A percentile compares a stretch with the other conserved stretches of the same genome.
phyloP scores from a whole-genome alignment of 306 rosid species.

The Sechiopsis laciniata region DNA sequence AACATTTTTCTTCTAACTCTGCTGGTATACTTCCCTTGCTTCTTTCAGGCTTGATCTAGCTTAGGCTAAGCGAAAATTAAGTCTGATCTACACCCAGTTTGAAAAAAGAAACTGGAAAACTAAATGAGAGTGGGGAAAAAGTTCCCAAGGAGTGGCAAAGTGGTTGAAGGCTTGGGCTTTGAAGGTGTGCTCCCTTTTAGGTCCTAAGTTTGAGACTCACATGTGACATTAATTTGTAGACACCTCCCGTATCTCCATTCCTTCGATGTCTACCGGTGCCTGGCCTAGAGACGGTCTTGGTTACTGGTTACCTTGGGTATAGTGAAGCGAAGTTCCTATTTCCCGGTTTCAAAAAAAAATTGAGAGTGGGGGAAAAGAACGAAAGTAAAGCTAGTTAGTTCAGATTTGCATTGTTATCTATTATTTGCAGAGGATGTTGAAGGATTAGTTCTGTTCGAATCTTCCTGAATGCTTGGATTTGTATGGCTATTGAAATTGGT shows the following conservation, averaged over 20 bases:
- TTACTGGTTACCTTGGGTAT: no score
- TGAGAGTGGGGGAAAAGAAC: background rate
- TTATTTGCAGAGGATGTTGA: background rate
- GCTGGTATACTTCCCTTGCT: background rate
- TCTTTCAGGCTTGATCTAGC: background rate
- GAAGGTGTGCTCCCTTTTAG: no score
- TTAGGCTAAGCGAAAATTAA: background rate
- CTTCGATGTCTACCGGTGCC: no score
- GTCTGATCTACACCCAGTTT: background rate
- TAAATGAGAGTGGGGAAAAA: background rate
- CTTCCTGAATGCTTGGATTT: conserved; percentile 2
- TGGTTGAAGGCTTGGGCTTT: no score
- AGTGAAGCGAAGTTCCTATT: no score
- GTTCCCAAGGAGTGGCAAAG: no score
- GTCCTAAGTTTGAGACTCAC: no score
- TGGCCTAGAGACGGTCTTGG: no score
- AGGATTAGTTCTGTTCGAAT: background rate
- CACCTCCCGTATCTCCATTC: no score
- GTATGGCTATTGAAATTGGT: background rate
- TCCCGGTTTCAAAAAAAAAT: no score
- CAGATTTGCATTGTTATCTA: conserved; percentile 5
- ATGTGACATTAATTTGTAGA: no score
- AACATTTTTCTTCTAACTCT: conserved; percentile 7
- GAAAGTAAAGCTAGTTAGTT: background rate
- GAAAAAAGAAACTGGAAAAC: background rate